These are phyloP conservation scores for Blastomyces percursus DNA, from an alignment of 2,329 filamentous ascomycete genomes.

Conservation along the genomic window DNA sequence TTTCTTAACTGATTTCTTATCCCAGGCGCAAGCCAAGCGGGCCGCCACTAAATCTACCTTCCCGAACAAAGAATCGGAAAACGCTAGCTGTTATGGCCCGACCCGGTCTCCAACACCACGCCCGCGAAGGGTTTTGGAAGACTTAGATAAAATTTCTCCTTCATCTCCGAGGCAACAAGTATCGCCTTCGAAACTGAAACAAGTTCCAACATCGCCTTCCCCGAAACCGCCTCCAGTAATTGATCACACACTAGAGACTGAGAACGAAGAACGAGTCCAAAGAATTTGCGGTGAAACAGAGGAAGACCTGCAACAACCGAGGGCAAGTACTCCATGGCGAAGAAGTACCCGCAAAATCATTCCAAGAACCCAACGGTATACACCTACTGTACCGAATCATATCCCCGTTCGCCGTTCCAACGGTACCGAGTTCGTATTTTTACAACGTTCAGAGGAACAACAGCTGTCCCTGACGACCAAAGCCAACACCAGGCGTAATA, in stretches of 20 bases:
- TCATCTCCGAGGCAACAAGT: constrained; percentile 24
- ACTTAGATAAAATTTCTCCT: constrained; percentile 30
- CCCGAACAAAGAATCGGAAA: constrained; percentile 15
- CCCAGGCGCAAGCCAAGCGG: constrained; percentile 32
- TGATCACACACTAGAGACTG: constrained; percentile 11
- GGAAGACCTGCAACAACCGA: constrained; percentile 12
- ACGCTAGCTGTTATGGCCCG: not conserved
- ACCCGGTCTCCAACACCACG: constrained; percentile 16
- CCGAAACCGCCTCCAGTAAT: constrained; percentile 11
- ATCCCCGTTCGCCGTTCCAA: constrained; percentile 35
- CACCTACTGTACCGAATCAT: constrained; percentile 25
- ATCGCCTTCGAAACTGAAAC: constrained; percentile 22
- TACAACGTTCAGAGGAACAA: constrained; percentile 32
- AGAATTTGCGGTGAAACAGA: constrained; percentile 12
- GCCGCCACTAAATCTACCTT: constrained; percentile 24
- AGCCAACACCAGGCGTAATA: constrained; percentile 35
- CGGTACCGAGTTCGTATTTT: constrained; percentile 37
- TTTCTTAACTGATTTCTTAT: constrained; percentile 32
- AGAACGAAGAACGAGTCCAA: constrained; percentile 11
- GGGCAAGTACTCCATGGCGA: constrained; percentile 23
- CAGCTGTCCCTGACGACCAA: constrained; percentile 33
- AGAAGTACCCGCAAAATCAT: constrained; percentile 27
- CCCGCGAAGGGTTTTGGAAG: constrained; percentile 26
- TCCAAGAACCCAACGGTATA: constrained; percentile 19
- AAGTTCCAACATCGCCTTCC: constrained; percentile 10